Evolutionary conservation across 2,329 filamentous ascomycete species (phyloP).

Genomic region (Epichloe hybrida): DNA sequence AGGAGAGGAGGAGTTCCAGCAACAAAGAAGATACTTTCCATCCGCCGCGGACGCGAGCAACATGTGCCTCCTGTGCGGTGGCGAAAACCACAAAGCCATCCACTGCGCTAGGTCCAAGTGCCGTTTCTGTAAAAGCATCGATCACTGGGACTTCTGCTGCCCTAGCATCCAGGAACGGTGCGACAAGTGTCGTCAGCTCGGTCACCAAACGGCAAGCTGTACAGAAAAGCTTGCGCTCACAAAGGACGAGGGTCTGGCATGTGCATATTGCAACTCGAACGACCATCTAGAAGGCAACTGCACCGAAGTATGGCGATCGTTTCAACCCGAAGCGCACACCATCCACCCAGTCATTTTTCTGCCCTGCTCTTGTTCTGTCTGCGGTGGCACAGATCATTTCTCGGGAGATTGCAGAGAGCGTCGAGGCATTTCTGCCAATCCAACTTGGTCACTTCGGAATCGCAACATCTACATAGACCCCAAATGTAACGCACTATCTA

Average conservation of each 20-base stretch:
- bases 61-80: constrained; percentile 40
- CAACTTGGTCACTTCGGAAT: constrained; percentile 40
- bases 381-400: constrained; percentile 41
- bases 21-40: constrained; percentile 38
- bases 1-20: constrained; percentile 21
- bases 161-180: constrained; percentile 36
- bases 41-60: constrained; percentile 26
- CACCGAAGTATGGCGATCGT: constrained; percentile 46
- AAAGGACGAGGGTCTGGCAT: constrained; percentile 41
- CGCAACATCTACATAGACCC: constrained; percentile 35
- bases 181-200: constrained; percentile 46
- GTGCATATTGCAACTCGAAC: constrained; percentile 43
- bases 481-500: constrained; percentile 24
- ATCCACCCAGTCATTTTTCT: constrained; percentile 36
- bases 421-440: constrained; percentile 14
- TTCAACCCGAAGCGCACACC: constrained; percentile 25
- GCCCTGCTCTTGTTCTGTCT: constrained; percentile 40
- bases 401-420: constrained; percentile 36
- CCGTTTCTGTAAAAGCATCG: constrained; percentile 29
- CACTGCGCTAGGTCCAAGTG: constrained; percentile 35
- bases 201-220: constrained; percentile 41
- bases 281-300: constrained; percentile 49
- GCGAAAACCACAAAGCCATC: constrained; percentile 29
- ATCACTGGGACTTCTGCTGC: constrained; percentile 38
- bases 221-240: constrained; percentile 39